phyloP scores from a whole-genome alignment of 805 yeast genomes.

The Wickerhamomyces queroliae region DNA sequence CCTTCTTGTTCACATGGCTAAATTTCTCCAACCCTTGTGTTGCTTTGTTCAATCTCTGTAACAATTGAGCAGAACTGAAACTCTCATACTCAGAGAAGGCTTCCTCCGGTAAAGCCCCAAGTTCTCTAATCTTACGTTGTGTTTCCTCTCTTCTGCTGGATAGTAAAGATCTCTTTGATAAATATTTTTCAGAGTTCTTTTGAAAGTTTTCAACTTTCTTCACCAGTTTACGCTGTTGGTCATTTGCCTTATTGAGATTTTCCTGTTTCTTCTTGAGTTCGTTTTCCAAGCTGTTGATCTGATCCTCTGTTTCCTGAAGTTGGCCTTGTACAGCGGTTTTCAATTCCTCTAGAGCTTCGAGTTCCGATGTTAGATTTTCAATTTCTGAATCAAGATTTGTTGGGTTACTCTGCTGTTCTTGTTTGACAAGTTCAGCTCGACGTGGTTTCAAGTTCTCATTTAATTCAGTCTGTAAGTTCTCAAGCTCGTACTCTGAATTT shows the following conservation, averaged over 20 bases:
- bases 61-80: slow-evolving; percentile 44
- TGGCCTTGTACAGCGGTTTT: slow-evolving; percentile 22
- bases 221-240: slow-evolving; percentile 47
- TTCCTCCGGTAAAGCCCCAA: slow-evolving; percentile 89
- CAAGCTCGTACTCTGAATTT: slow-evolving; percentile 40
- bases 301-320: slow-evolving; percentile 22
- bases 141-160: slow-evolving; percentile 63
- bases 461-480: slow-evolving; percentile 48
- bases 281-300: slow-evolving; percentile 9
- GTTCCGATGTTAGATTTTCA: slow-evolving; percentile 13
- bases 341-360: slow-evolving; percentile 25
- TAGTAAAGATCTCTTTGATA: slow-evolving; percentile 58
- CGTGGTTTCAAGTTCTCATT: slow-evolving; percentile 54
- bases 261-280: slow-evolving; percentile 29
- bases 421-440: slow-evolving; percentile 30
- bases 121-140: slow-evolving; percentile 65
- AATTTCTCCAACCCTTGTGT: slow-evolving; percentile 55
- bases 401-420: slow-evolving; percentile 15
- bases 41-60: slow-evolving; percentile 45
- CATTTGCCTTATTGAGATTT: slow-evolving; percentile 43
- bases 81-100: slow-evolving; percentile 51
- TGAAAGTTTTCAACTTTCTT: slow-evolving; percentile 55
- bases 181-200: slow-evolving; percentile 56
- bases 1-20: slow-evolving; percentile 82
- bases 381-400: slow-evolving; percentile 12